These are phyloP conservation scores for Hypoxylon sp. DNA, from an alignment of 2,329 filamentous ascomycete species.

Conservation along the genomic window DNA sequence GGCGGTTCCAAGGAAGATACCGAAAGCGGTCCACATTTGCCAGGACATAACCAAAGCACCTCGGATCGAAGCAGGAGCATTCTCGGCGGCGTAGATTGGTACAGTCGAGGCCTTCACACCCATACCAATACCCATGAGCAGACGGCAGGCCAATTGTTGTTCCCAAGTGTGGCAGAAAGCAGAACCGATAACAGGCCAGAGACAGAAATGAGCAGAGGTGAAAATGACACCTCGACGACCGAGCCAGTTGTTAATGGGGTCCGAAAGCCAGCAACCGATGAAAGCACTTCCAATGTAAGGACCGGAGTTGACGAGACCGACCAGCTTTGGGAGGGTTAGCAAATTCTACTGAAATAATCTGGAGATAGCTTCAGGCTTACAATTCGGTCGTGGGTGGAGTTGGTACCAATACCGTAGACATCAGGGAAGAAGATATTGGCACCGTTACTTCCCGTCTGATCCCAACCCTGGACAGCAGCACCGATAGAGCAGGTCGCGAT, in stretches of 20 bases:
- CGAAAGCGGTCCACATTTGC: constrained; percentile 77
- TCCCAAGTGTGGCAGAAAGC: constrained; percentile 80
- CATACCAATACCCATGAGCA: constrained; percentile 83
- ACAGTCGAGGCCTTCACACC: constrained; percentile 80
- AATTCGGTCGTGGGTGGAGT: constrained; percentile 48
- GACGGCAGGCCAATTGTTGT: constrained; percentile 78
- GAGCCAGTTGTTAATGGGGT: constrained; percentile 72
- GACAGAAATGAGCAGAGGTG: constrained; percentile 79
- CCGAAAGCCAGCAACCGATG: constrained; percentile 70
- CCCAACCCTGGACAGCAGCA: constrained; percentile 79
- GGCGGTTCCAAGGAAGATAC: constrained; percentile 73
- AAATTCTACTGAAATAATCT: neutral
- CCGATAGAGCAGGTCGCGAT: constrained; percentile 78
- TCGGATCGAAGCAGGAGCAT: constrained; percentile 76
- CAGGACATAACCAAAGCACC: constrained; percentile 87
- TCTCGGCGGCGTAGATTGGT: constrained; percentile 83
- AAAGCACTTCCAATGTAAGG: constrained; percentile 63
- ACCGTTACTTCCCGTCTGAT: constrained; percentile 75
- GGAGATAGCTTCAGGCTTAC: constrained; percentile 53
- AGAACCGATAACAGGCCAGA: constrained; percentile 78
- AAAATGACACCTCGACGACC: constrained; percentile 80
- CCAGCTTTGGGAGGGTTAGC: constrained; percentile 57
- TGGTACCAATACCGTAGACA: constrained; percentile 64
- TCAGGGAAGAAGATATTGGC: constrained; percentile 74
- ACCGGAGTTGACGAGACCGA: constrained; percentile 70